Percentiles rank a stretch among this genome's conserved stretches.
Evolutionary conservation across 805 yeast genomes (phyloP).

Genomic region (Candida coquimbonensis): DNA sequence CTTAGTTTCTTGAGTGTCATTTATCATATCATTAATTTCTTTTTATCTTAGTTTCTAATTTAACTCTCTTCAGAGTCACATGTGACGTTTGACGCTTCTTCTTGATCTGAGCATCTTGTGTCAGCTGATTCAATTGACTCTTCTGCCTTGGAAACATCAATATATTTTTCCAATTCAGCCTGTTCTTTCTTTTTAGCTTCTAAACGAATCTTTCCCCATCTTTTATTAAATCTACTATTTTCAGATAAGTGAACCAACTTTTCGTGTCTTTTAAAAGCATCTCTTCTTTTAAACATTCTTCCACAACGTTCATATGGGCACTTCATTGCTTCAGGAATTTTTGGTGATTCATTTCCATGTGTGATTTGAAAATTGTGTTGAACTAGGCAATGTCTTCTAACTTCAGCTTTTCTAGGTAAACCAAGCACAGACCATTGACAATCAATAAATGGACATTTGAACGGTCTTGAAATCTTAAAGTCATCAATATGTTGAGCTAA

Average conservation of each 20-base stretch:
- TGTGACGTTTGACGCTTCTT: neutral
- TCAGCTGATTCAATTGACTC: neutral
- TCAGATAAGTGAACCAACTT: constrained; percentile 41
- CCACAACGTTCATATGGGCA: constrained; percentile 35
- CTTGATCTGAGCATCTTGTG: neutral
- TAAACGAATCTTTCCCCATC: constrained; percentile 10
- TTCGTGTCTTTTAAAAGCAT: constrained; percentile 46
- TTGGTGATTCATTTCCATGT: neutral
- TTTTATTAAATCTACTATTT: constrained; percentile 33
- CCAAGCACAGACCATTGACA: constrained; percentile 47
- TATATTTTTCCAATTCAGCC: neutral
- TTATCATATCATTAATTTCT: too few relatives aligned
- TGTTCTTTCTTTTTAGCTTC: neutral
- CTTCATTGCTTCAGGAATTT: constrained; percentile 5
- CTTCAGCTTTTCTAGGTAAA: constrained; percentile 40
- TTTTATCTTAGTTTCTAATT: neutral
- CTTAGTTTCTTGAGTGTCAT: too few relatives aligned
- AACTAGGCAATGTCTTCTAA: constrained; percentile 42
- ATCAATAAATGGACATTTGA: constrained; percentile 37
- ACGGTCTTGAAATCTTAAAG: constrained; percentile 30
- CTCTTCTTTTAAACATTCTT: constrained; percentile 43
- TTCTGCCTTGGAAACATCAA: neutral
- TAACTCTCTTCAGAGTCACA: neutral
- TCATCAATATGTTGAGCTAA: constrained; percentile 40
- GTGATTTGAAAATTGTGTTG: constrained; percentile 29